phyloP scores from a whole-genome alignment of 768 basidiomycete genomes.

The Flagelloscypha sp. region DNA sequence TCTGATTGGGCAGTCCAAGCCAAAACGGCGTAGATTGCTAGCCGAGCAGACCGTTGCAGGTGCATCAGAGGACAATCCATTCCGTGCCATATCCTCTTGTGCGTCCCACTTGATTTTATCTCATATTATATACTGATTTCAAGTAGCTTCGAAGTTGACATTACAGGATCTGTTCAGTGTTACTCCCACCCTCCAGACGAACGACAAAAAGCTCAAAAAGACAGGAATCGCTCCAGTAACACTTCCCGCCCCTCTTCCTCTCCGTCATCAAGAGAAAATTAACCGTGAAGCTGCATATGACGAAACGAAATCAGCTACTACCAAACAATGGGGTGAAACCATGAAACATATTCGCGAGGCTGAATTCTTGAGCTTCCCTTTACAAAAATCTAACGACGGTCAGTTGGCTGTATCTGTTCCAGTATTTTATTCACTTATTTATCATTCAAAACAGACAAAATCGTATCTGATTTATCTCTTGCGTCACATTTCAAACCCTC shows the following conservation, averaged over 20 bases:
- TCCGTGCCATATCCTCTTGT: constrained; percentile 50
- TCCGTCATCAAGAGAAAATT: constrained; percentile 78
- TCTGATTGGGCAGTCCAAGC: constrained; percentile 16
- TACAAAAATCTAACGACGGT: too few species aligned
- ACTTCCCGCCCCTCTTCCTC: constrained; percentile 77
- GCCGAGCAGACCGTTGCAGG: constrained; percentile 73
- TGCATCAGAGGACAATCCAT: constrained; percentile 77
- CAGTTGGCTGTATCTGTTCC: too few species aligned
- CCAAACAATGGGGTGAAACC: constrained; percentile 88
- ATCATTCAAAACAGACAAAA: too few species aligned
- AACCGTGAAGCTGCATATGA: constrained; percentile 94
- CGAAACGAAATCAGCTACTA: constrained; percentile 83
- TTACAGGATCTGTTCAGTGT: too few species aligned
- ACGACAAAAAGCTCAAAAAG: too few species aligned
- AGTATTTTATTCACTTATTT: too few species aligned
- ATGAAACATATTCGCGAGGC: constrained; percentile 89
- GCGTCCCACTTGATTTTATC: constrained; percentile 8
- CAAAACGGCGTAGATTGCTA: constrained; percentile 52
- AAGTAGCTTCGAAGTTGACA: too few species aligned
- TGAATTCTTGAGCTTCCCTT: constrained; percentile 80
- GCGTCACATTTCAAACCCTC: too few species aligned
- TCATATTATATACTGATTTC: neutral
- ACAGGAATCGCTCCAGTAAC: constrained; percentile 32
- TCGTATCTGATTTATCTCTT: too few species aligned
- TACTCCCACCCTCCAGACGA: too few species aligned